A percentile compares a stretch with the other conserved stretches of the same genome.
These are phyloP conservation scores for Colletotrichum endophyticum DNA, from an alignment of 2,329 filamentous ascomycete species.

Conservation along the genomic window DNA sequence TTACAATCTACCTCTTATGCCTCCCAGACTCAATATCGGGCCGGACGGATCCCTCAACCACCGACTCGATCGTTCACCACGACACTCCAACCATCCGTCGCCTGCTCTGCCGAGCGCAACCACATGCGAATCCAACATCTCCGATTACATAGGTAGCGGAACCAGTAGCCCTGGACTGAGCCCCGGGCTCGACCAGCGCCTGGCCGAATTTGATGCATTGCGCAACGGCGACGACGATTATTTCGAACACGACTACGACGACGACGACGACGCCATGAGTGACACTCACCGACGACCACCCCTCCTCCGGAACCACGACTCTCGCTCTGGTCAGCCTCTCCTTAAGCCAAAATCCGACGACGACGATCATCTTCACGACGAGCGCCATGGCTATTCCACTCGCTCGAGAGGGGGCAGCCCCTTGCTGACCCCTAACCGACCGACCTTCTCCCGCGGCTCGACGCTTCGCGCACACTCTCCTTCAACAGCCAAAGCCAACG, in stretches of 20 bases:
- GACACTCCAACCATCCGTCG: background rate
- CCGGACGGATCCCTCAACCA: conserved; percentile 19
- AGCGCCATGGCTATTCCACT: conserved; percentile 22
- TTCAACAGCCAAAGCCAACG: conserved; percentile 48
- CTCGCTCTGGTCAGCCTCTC: conserved; percentile 47
- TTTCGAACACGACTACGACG: conserved; percentile 35
- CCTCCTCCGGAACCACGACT: conserved; percentile 50
- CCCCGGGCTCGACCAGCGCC: conserved; percentile 15
- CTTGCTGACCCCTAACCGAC: conserved; percentile 18
- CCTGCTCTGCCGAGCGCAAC: conserved; percentile 4
- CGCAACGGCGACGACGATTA: conserved; percentile 23
- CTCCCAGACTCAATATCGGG: conserved; percentile 18
- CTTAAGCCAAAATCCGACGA: conserved; percentile 38
- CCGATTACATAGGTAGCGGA: conserved; percentile 19
- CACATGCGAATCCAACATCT: conserved; percentile 22
- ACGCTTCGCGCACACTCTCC: conserved; percentile 78
- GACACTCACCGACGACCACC: conserved; percentile 49
- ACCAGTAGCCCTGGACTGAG: conserved; percentile 8
- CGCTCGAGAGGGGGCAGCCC: conserved; percentile 17
- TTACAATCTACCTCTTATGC: conserved; percentile 14
- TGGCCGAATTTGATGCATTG: conserved; percentile 21
- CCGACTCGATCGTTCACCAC: background rate
- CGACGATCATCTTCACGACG: conserved; percentile 29
- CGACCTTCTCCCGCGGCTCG: conserved; percentile 54
- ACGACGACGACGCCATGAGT: conserved; percentile 44